phyloP scores from a whole-genome alignment of 192 early-diverging fungal species.

The Backusella parvicylindrica region DNA sequence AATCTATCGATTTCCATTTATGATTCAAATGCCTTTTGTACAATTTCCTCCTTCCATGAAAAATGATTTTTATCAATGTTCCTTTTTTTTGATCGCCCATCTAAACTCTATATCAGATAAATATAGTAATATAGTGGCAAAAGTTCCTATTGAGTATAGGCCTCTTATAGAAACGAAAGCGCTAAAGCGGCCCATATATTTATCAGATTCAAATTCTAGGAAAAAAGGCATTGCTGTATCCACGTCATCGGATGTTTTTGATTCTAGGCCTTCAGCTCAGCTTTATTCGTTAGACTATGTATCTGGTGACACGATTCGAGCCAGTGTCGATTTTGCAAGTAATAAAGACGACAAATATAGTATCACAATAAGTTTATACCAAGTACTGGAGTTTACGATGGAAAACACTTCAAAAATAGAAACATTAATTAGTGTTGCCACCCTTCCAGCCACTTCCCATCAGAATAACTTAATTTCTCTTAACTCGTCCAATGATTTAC shows the following conservation, averaged over 20 bases:
- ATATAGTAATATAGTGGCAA: background rate
- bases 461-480: background rate
- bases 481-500: background rate
- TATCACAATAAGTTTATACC: background rate
- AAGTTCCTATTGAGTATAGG: background rate
- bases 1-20: background rate
- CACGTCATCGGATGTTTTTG: background rate
- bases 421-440: background rate
- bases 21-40: slow-evolving; percentile 2
- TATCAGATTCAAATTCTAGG: background rate
- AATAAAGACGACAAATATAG: background rate
- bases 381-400: background rate
- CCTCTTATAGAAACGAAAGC: background rate
- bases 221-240: background rate
- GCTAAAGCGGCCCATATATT: background rate
- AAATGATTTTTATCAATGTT: background rate
- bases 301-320: background rate
- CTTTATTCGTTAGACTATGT: background rate
- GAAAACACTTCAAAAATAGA: background rate
- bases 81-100: background rate
- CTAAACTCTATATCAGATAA: background rate
- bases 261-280: background rate
- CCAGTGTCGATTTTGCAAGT: background rate
- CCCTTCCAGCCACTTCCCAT: background rate
- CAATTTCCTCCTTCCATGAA: slow-evolving; percentile 8